Base-by-base conservation (phyloP, 768 basidiomycete species). In the Leccinum arenicola region DNA sequence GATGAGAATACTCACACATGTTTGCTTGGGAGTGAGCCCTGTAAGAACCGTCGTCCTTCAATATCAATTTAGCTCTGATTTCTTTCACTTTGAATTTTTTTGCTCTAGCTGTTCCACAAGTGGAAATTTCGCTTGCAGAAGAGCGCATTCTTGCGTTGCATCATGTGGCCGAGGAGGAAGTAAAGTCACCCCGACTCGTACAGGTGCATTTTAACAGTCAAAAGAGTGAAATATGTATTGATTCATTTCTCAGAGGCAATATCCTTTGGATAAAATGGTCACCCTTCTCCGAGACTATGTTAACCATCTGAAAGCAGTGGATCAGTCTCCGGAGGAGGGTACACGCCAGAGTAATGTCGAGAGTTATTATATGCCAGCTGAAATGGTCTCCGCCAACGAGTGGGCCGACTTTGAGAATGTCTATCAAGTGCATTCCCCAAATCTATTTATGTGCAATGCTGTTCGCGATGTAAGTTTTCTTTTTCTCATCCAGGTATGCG, bases 371-470 rank as follows among this genome's bases (percentile, higher is more conserved):
- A 83, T 89, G 73, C 86, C 88, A 31, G 79, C 85, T 12, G 86
- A 88, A 64, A 81, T 83, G 48, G 80, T 88, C 35, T 84, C 86
- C 11, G 77, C 85, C 27, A 77, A 84, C 23, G 89, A 92, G 66
- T 88, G 85, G 89, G 82, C 81, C 2, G 84, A 86, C 60, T 98
- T 96, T 73, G 88, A 91, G 68, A 91, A 95, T 66, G 93, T 95
- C 25, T 93, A 95, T 68, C 91, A 96, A 67, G 81, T 94, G 15
- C 94, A 97, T 73, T 89, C 84, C 61, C 95, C 94, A 1, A 88
- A 84, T 51, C 80, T 96, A 50, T 86, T 85, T 65, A 78, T 94
- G 76, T 88, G 87, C 65, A 86, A 85, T 67, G 80, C 84, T 25
- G 84, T 87, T 31, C 86, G 94, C 61, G 89, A 95, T 72, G 91